Evolutionary conservation across 2,329 filamentous ascomycete species (phyloP).

Genomic region (Cercospora citrullina): DNA sequence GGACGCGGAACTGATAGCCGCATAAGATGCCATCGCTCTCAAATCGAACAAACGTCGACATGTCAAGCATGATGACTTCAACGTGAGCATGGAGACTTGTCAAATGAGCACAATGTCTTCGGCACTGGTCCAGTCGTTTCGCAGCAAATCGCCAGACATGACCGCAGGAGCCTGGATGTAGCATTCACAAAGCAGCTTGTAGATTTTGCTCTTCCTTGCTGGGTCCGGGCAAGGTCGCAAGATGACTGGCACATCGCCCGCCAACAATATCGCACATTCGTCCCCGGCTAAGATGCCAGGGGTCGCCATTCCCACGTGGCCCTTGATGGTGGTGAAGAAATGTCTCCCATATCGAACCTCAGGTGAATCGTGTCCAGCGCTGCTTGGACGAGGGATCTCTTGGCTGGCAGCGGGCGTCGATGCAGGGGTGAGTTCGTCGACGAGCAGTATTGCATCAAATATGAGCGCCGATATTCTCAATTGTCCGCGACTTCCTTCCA

Average conservation of each 20-base stretch:
- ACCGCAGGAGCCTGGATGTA: slow-evolving; percentile 30
- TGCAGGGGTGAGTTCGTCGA: slow-evolving; percentile 31
- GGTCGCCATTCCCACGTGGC: slow-evolving; percentile 32
- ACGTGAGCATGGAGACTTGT: not conserved
- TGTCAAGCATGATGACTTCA: not conserved
- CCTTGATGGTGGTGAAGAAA: slow-evolving; percentile 32
- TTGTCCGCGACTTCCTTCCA: slow-evolving; percentile 21
- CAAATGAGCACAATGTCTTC: slow-evolving; percentile 35
- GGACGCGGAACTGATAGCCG: not conserved
- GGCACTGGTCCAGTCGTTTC: slow-evolving; percentile 22
- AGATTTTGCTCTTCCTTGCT: slow-evolving; percentile 24
- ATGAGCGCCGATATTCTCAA: slow-evolving; percentile 33
- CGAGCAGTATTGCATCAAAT: slow-evolving; percentile 29
- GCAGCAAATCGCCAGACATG: slow-evolving; percentile 33
- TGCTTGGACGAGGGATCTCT: slow-evolving; percentile 8
- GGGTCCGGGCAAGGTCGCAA: slow-evolving; percentile 26
- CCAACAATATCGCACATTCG: slow-evolving; percentile 30
- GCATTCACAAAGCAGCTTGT: slow-evolving; percentile 35
- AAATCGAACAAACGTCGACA: not conserved
- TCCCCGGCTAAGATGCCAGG: slow-evolving; percentile 31
- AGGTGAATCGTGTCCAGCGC: slow-evolving; percentile 7
- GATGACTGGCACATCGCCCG: slow-evolving; percentile 36
- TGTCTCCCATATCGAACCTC: slow-evolving; percentile 32
- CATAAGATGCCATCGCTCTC: not conserved
- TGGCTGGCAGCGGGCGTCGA: slow-evolving; percentile 27